Evolutionary conservation across 1,139 yeast genomes (phyloP).

Genomic region (Nakaseomyces kungkrabaensis): DNA sequence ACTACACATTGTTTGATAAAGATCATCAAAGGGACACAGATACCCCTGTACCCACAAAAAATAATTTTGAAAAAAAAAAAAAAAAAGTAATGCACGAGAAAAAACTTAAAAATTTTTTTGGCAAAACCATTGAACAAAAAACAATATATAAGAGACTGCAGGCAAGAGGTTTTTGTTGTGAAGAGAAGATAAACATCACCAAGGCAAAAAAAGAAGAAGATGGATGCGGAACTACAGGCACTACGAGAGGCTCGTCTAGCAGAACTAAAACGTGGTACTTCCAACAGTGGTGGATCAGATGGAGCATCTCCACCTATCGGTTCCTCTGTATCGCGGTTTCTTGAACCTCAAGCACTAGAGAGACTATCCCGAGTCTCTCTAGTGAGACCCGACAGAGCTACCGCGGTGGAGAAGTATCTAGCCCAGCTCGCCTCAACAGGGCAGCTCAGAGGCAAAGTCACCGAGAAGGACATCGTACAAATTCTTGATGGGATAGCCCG

Average conservation of each 20-base stretch:
- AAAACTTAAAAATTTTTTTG: no score
- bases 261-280: conserved; percentile 51
- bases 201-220: conserved; percentile 3
- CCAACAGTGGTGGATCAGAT: conserved; percentile 11
- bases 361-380: conserved; percentile 77
- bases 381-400: conserved; percentile 86
- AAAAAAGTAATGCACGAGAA: no score
- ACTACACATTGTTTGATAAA: no score
- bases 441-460: conserved; percentile 58
- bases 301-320: conserved; percentile 13
- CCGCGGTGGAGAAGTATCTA: conserved; percentile 78
- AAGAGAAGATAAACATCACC: no score
- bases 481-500: conserved; percentile 75
- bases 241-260: conserved; percentile 81
- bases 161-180: no score
- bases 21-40: no score
- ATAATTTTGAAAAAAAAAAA: no score
- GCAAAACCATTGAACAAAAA: background rate
- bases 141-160: no score
- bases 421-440: conserved; percentile 71
- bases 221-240: conserved; percentile 75
- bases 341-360: conserved; percentile 79
- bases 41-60: no score
- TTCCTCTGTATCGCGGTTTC: conserved; percentile 48
- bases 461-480: conserved; percentile 72